Evolutionary conservation across 2,329 filamentous ascomycete species (phyloP).

Genomic region (Colletotrichum sp.): DNA sequence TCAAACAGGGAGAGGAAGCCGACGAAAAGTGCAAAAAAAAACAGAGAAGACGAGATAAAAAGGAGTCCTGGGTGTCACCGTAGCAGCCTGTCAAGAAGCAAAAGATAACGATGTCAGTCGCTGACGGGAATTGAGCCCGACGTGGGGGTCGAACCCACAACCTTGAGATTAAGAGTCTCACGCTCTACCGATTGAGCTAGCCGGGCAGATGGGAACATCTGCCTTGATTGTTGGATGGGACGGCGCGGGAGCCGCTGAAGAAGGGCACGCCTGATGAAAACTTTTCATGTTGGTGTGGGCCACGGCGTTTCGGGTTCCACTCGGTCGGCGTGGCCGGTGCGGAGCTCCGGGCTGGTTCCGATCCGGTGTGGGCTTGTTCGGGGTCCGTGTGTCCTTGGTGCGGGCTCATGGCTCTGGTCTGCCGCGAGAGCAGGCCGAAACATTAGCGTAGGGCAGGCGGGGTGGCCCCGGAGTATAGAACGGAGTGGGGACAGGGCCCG

Average conservation of each 20-base stretch:
- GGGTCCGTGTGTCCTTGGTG: background rate
- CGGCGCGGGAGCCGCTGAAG: rapidly evolving
- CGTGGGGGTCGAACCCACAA: constrained; percentile 26
- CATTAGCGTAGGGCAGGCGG: background rate
- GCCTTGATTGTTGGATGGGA: background rate
- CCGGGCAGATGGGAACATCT: constrained; percentile 42
- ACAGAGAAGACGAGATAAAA: no score
- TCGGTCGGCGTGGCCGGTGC: background rate
- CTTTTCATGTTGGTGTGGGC: background rate
- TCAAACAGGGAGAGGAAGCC: rapidly evolving
- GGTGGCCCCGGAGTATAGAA: background rate
- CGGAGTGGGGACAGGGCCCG: background rate
- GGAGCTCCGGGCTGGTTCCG: background rate
- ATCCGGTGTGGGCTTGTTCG: background rate
- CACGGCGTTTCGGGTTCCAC: background rate
- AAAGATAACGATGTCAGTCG: background rate
- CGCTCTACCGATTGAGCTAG: constrained; percentile 77
- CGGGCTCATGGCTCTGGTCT: background rate
- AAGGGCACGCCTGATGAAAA: background rate
- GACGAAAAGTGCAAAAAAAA: background rate
- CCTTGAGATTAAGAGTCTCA: constrained; percentile 64
- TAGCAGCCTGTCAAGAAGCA: background rate
- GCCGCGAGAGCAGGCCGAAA: background rate
- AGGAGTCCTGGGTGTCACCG: rapidly evolving
- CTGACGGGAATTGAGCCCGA: constrained; percentile 28